Evolutionary conservation across 2,329 filamentous ascomycete species (phyloP).

Genomic region (Colletotrichum tropicale): DNA sequence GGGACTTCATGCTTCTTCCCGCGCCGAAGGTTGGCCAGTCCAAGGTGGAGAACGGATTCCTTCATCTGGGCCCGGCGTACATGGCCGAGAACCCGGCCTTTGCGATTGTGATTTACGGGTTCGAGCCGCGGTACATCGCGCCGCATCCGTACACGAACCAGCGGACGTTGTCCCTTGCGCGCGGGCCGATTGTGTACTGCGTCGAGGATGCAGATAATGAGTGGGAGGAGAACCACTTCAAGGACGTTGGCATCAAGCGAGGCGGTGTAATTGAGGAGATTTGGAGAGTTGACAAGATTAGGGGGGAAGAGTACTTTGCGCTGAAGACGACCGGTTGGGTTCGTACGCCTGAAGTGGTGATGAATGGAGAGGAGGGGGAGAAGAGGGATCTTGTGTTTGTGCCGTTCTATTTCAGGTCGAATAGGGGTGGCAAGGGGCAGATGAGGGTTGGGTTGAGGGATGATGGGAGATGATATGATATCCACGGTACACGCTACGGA

Average conservation of each 20-base stretch:
- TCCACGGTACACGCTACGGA: neutral
- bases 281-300: conserved; percentile 21
- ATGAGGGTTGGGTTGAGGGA: conserved; percentile 51
- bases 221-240: conserved; percentile 62
- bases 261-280: conserved; percentile 23
- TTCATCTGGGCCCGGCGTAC: conserved; percentile 47
- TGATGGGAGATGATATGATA: neutral
- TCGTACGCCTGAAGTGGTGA: conserved; percentile 21
- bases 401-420: conserved; percentile 60
- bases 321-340: conserved; percentile 25
- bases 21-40: conserved; percentile 30
- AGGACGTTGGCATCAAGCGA: conserved; percentile 36
- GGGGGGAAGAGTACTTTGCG: conserved; percentile 31
- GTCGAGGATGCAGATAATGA: conserved; percentile 63
- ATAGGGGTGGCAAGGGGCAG: conserved; percentile 56
- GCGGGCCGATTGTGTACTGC: conserved; percentile 66
- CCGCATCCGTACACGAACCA: conserved; percentile 63
- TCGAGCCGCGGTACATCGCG: conserved; percentile 51
- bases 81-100: conserved; percentile 43
- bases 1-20: conserved; percentile 37
- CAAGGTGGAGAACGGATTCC: conserved; percentile 52
- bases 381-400: conserved; percentile 49
- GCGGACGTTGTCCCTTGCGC: conserved; percentile 55
- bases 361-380: conserved; percentile 16
- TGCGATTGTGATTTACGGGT: conserved; percentile 45